Percentiles rank a stretch among this genome's conserved stretches.
phyloP scores from a whole-genome alignment of 345 rosid genomes.

The Salix purpurea region DNA sequence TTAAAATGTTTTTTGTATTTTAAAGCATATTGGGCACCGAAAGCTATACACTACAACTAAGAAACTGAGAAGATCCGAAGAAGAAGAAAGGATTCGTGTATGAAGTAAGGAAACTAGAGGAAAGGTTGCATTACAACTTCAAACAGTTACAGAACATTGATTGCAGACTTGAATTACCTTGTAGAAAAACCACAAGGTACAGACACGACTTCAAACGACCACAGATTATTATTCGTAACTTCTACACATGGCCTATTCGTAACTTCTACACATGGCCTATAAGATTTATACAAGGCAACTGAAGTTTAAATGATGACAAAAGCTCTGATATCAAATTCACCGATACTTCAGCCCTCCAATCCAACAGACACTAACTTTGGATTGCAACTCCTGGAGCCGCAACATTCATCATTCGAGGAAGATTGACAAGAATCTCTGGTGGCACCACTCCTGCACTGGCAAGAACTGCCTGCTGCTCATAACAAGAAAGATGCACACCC shows the following conservation, averaged over 20 bases:
- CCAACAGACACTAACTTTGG: constrained; percentile 29
- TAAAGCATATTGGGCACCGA: background rate
- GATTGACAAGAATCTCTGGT: constrained; percentile 32
- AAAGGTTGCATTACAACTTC: background rate
- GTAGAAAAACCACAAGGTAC: constrained; percentile 4
- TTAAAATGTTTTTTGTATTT: too few species aligned
- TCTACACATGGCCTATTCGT: background rate
- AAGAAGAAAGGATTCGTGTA: background rate
- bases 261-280: background rate
- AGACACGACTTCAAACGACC: background rate
- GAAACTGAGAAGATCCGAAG: background rate
- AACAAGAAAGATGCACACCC: constrained; percentile 82
- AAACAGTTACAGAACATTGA: background rate
- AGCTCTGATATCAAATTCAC: background rate
- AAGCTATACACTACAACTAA: background rate
- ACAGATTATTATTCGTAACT: background rate
- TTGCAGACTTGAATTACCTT: background rate
- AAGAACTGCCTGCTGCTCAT: constrained; percentile 31
- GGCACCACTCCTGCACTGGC: constrained; percentile 25
- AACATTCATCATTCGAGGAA: constrained; percentile 45
- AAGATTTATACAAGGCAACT: background rate
- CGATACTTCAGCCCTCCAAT: background rate
- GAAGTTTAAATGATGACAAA: background rate
- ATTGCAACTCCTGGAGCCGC: constrained; percentile 44
- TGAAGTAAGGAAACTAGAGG: background rate